These are phyloP conservation scores for Eucalyptus erythrocorys DNA, from an alignment of 345 rosid species.

Conservation along the genomic window DNA sequence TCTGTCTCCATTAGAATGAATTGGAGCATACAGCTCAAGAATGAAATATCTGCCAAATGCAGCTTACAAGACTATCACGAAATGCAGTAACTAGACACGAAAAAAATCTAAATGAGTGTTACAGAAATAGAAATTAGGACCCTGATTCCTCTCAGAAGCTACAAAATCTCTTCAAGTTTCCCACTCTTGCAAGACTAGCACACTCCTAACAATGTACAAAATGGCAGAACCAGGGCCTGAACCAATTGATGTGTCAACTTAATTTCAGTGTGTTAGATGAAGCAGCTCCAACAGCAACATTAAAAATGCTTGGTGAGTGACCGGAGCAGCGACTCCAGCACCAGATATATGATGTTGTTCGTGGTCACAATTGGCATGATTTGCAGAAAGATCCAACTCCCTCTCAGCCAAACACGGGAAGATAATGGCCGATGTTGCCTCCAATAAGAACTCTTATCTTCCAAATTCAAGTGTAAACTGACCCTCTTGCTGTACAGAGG, in stretches of 20 bases:
- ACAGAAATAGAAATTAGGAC: neutral
- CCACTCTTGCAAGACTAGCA: neutral
- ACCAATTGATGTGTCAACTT: neutral
- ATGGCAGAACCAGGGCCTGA: neutral
- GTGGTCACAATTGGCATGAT: slow-evolving; percentile 10
- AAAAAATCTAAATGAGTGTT: neutral
- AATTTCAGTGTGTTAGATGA: slow-evolving; percentile 32
- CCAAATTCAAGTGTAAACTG: slow-evolving; percentile 10
- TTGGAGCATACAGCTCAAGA: neutral
- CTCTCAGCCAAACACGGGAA: slow-evolving; percentile 7
- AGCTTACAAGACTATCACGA: neutral
- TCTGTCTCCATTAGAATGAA: neutral
- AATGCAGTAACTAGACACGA: neutral
- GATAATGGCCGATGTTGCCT: slow-evolving; percentile 4
- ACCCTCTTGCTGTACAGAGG: slow-evolving; percentile 14
- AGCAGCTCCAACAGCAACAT: slow-evolving; percentile 14
- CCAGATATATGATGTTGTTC: neutral
- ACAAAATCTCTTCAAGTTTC: neutral
- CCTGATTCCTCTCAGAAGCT: neutral
- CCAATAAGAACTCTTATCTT: slow-evolving; percentile 12
- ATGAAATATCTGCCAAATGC: neutral
- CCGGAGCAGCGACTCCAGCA: slow-evolving; percentile 1
- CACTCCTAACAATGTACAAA: neutral
- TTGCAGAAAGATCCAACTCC: slow-evolving; percentile 14
- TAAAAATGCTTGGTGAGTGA: slow-evolving; percentile 17